Base-by-base conservation (phyloP, 352 stramenopile genomes). In the Phytophthora hibernalis region DNA sequence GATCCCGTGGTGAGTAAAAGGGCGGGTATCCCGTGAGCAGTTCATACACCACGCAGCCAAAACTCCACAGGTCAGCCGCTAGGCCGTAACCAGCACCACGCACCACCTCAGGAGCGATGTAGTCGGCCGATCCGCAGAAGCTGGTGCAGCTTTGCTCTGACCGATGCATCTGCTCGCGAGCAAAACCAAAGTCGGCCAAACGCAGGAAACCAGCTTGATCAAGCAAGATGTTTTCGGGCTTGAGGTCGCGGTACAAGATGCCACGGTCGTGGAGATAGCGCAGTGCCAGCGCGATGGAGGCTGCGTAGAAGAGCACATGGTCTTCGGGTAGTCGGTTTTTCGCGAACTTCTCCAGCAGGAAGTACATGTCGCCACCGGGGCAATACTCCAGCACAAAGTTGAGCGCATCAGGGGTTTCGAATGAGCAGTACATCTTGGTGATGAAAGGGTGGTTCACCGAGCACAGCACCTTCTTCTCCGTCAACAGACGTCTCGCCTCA, bases 301-400 rank as follows among this genome's bases (percentile, higher is more conserved):
- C 96, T 0, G 96, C 91, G 76, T 99, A 99, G 77, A 99, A 99
- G 47, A 90, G 76, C 2, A 98, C 93, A 47, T 96, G 77, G 8
- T 76, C 49, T 79, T 99, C 97, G 0, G 87, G 79, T 55, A 99
- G 97, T 52, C 98, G 98, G 57, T 95, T 89, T 53, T 97, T 95
- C 5, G 92, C 65, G 26, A 88, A 91, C 54, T 93, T 92, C 65
- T 94, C 88, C 20, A 98, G 74, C 72, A 98, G 68, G 73, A 97
- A 98, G 74, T 98, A 98, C 72, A 98, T 88, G 71, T 98, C 98
- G 28, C 98, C 98, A 43, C 97, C 97, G 16, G 96, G 90, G 69
- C 97, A 99, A 80, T 99, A 99, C 75, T 99, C 98, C 26, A 99
- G 83, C 20, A 99, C 97, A 71, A 99, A 99, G 70, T 99, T 98